These are phyloP conservation scores for Graphilbum sp. DNA, from an alignment of 2,329 filamentous ascomycete genomes.

Conservation along the genomic window DNA sequence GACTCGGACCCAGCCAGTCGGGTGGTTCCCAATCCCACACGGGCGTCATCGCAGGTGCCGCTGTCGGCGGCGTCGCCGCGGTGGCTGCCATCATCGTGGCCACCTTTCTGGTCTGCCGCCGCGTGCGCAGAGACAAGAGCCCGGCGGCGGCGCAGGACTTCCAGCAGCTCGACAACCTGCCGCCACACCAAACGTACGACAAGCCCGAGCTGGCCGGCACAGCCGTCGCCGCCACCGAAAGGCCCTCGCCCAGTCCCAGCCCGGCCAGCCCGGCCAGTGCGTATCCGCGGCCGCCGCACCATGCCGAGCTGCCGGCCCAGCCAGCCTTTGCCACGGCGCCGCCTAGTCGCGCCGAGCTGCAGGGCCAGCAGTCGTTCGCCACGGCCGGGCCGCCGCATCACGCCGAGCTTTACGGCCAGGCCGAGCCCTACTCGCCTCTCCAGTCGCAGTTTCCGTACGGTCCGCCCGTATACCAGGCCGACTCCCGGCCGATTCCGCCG, in stretches of 20 bases:
- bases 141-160: slow-evolving; percentile 2
- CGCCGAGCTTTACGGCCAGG: slow-evolving; percentile 12
- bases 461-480: slow-evolving; percentile 8
- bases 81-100: slow-evolving; percentile 16
- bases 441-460: slow-evolving; percentile 3
- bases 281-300: not conserved
- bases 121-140: slow-evolving; percentile 12
- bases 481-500: slow-evolving; percentile 4
- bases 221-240: slow-evolving; percentile 5
- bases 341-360: slow-evolving; percentile 3
- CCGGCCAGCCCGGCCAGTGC: not conserved
- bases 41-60: slow-evolving; percentile 19
- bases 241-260: slow-evolving; percentile 15
- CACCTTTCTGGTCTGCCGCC: slow-evolving; percentile 19
- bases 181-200: slow-evolving; percentile 10
- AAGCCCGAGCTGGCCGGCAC: slow-evolving; percentile 18
- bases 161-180: slow-evolving; percentile 7
- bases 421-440: slow-evolving; percentile 4
- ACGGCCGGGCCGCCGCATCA: slow-evolving; percentile 5
- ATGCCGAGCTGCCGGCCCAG: slow-evolving; percentile 13
- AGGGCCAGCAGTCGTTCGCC: slow-evolving; percentile 2
- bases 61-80: slow-evolving; percentile 17
- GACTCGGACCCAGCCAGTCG: slow-evolving; percentile 2
- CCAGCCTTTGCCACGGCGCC: not conserved
- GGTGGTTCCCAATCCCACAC: slow-evolving; percentile 10